A percentile compares a stretch with the other conserved stretches of the same genome.
Conservation (phyloP, 2,329 filamentous ascomycete species). For the Penicillium sclerotigenum region DNA sequence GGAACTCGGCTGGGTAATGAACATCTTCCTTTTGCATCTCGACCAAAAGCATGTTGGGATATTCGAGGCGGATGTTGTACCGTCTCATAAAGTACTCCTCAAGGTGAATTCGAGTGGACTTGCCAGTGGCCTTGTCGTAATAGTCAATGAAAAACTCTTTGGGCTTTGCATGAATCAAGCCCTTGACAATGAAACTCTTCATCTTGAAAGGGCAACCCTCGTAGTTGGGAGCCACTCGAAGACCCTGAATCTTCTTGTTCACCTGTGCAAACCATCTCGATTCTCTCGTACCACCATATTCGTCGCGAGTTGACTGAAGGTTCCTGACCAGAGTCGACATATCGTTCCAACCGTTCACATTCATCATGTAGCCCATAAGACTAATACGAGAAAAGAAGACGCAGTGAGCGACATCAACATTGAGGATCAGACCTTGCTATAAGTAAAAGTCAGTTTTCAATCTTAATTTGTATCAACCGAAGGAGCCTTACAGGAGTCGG, state of each 20-base stretch:
- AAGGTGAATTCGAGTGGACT: constrained; percentile 54
- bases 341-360: constrained; percentile 32
- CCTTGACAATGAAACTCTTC: constrained; percentile 51
- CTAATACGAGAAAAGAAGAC: constrained; percentile 70
- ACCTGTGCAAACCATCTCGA: constrained; percentile 6
- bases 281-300: constrained; percentile 24
- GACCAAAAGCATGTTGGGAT: constrained; percentile 53
- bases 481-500: constrained; percentile 57
- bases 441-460: constrained; percentile 7
- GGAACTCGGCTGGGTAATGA: constrained; percentile 54
- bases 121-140: constrained; percentile 40
- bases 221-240: constrained; percentile 40
- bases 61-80: constrained; percentile 50
- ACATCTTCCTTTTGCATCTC: constrained; percentile 55
- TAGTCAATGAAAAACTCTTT: constrained; percentile 43
- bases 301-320: constrained; percentile 24
- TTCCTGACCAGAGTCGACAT: constrained; percentile 29
- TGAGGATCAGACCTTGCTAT: constrained; percentile 69
- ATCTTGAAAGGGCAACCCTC: constrained; percentile 31
- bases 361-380: constrained; percentile 36
- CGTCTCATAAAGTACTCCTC: constrained; percentile 53
- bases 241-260: constrained; percentile 31
- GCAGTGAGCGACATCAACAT: constrained; percentile 87
- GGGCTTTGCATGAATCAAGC: constrained; percentile 46
- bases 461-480: not conserved